Evolutionary conservation across 2,329 filamentous ascomycete species (phyloP), one percentile per base, ranked within the genome.

Genomic region (Nakataea oryzae): DNA sequence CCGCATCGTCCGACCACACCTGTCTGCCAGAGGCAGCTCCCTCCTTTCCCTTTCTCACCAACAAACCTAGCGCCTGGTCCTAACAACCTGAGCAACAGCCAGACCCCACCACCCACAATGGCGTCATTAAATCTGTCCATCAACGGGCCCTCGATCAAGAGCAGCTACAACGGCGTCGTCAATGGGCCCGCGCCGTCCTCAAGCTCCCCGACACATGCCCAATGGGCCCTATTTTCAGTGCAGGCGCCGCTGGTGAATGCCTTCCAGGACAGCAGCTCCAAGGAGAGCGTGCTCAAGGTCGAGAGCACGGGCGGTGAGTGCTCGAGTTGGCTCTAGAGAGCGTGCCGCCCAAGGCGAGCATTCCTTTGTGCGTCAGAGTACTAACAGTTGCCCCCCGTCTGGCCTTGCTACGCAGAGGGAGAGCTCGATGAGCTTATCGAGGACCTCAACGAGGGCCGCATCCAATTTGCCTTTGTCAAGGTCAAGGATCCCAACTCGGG

Each of bases 381-480:
- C 56, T 54, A 17, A 34, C 63, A 34, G 29, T 26, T 56, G 58
- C 65, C 59, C 63, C 62, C n/a, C 27, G 17, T 21, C 30, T 12
- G 24, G 24, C n/a, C 13, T 4, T 54, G 50, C 32, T 24, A 26
- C 59, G 54, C 71, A 95, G 93, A 97, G 78, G 95, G 95, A 65
- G 93, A 99, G 75, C 81, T 99, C 65, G 79, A 86, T 63, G 92
- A 97, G 67, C 81, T 99, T 63, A 85, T 96, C 69, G 95, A 99
- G 68, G 95, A 99, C 66, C 96, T 99, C 76, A 97, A 88, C 67
- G 95, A 99, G 74, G 95, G 95, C 62, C 89, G 92, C 70, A 89
- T 99, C 68, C 95, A 99, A 76, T 99, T 97, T 76, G 95, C 92
- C 30, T 97, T 96, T 71, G 87, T 95, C 70, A 97, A 96, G 77